Evolutionary conservation across 2,329 filamentous ascomycete genomes (phyloP), one percentile per base, ranked within the genome.

Genomic region (Hymenoscyphus repandus): DNA sequence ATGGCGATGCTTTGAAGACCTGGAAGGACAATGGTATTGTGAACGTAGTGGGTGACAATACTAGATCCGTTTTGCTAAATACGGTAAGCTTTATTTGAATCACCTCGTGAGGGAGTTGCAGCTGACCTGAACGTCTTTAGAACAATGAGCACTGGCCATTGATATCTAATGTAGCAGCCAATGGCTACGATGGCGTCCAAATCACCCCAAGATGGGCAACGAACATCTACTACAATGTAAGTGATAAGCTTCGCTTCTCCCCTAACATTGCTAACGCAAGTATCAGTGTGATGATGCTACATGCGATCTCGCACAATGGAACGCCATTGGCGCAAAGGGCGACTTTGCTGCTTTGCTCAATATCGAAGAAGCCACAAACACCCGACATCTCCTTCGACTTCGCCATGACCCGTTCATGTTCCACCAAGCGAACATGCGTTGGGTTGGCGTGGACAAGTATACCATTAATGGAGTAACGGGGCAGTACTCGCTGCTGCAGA

Each of bases 1-100:
- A 83, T 58, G 79, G 76, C n/a, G 80, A 83, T 62, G 79, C 72
- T 10, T 73, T 83, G 49, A 67, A 68, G 45, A 79, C 77, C 5
- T 83, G 77, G 77, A 70, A 70, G 56, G 76, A 80, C 41, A 78
- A 78, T 51, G 78, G 79, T 15, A 75, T 83, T 57, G 68, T 65
- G 27, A 76, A 78, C 57, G 79, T 77, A 34, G 78, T 83, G 13
- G 80, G 80, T 37, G 80, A 83, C 64, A 83, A 83, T 67, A 82
- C 79, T 3, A 74, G 80, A 13, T 68, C 76, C 1, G 64, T 69
- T 1, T 69, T 83, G 4, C 65, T 76, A 49, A 82, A 81, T 63
- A 62, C 66, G 33, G 56, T 74, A 13, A 47, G 54, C 37, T 40
- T 32, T 30, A 2, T 11, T 38, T 9, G 13, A 15, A 3, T 17